A percentile compares a stretch with the other conserved stretches of the same genome.
Conservation (phyloP, 2,329 filamentous ascomycete species). For the Hypoxylon sp. region DNA sequence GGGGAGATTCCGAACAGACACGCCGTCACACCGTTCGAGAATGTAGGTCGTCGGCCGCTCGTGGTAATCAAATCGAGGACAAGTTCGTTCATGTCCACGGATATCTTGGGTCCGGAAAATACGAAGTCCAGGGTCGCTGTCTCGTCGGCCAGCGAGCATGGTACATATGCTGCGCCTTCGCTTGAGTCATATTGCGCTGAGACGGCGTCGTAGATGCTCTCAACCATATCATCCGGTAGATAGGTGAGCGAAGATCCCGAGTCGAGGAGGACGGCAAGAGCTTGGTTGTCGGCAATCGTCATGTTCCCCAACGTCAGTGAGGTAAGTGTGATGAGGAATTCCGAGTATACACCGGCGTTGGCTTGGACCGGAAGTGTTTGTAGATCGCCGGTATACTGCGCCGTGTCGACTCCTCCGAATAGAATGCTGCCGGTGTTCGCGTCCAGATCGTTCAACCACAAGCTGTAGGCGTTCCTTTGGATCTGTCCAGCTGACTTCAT, state of each 20-base stretch:
- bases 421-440: constrained; percentile 72
- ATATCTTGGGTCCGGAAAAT: constrained; percentile 63
- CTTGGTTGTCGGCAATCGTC: constrained; percentile 56
- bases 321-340: constrained; percentile 77
- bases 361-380: constrained; percentile 73
- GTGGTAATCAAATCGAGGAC: constrained; percentile 61
- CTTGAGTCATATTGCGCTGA: constrained; percentile 60
- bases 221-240: constrained; percentile 62
- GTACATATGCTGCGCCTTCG: constrained; percentile 67
- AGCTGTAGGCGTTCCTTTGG: constrained; percentile 72
- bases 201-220: constrained; percentile 55
- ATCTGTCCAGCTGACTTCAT: constrained; percentile 70
- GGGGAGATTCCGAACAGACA: constrained; percentile 75
- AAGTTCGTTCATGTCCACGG: constrained; percentile 66
- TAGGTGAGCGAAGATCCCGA: constrained; percentile 74
- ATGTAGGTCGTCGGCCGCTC: constrained; percentile 58
- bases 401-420: constrained; percentile 78
- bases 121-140: constrained; percentile 59
- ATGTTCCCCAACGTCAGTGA: constrained; percentile 57
- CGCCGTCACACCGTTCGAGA: constrained; percentile 61
- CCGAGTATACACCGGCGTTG: constrained; percentile 59
- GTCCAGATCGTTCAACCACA: constrained; percentile 79
- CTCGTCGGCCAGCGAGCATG: constrained; percentile 60
- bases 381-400: constrained; percentile 69
- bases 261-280: constrained; percentile 73